Evolutionary conservation across 352 stramenopile species (phyloP).

Genomic region (Phytophthora idaei): DNA sequence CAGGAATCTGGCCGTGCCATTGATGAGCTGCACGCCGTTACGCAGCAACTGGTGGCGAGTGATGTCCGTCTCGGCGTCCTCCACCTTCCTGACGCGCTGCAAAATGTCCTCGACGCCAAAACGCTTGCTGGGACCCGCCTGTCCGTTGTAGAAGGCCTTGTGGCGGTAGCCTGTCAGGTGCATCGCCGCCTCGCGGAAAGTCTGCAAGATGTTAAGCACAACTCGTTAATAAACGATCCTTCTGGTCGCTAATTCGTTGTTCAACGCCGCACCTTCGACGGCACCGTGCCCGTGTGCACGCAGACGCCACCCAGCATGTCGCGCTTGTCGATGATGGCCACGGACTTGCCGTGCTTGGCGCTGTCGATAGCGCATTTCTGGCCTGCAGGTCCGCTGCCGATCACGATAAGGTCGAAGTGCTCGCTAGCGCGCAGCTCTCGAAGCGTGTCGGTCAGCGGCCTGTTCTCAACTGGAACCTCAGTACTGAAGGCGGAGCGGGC

Average conservation of each 20-base stretch:
- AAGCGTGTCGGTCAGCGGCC: constrained; percentile 66
- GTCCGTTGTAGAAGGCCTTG: constrained; percentile 87
- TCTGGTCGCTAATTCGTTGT: background rate
- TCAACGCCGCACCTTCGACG: constrained; percentile 61
- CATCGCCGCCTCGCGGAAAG: constrained; percentile 89
- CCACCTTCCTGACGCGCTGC: constrained; percentile 84
- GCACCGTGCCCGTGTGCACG: constrained; percentile 90
- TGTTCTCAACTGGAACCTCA: constrained; percentile 5
- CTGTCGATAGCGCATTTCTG: constrained; percentile 92
- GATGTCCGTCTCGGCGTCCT: constrained; percentile 85
- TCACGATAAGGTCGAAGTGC: constrained; percentile 91
- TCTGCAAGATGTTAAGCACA: constrained; percentile 41
- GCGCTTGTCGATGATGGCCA: constrained; percentile 89
- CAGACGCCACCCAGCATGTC: constrained; percentile 90
- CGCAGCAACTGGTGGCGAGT: constrained; percentile 83
- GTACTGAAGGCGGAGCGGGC: constrained; percentile 18
- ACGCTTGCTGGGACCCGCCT: constrained; percentile 66
- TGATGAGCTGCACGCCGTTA: constrained; percentile 82
- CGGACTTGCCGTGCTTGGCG: constrained; percentile 83
- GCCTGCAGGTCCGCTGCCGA: constrained; percentile 86
- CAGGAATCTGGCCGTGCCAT: constrained; percentile 81
- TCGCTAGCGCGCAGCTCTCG: constrained; percentile 84
- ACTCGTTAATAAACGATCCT: background rate
- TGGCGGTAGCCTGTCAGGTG: constrained; percentile 90
- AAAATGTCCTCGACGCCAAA: constrained; percentile 86